A percentile compares a stretch with the other conserved stretches of the same genome.
Conservation (phyloP, 768 basidiomycete genomes). For the Leccinellum luteum region DNA sequence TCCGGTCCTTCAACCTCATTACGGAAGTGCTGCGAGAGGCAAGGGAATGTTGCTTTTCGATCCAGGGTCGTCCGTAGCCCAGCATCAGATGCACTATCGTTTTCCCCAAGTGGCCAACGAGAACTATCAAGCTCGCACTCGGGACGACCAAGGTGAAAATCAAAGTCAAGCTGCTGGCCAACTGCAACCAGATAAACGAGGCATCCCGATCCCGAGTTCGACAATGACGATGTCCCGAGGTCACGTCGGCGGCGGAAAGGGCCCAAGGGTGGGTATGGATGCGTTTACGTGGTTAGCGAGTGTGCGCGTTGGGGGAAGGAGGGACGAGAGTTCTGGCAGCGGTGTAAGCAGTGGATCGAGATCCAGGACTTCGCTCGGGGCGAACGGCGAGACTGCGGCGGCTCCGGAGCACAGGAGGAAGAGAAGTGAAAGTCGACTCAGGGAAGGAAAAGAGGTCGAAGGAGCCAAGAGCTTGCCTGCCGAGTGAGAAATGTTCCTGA, state of each 20-base stretch:
- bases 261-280: constrained; percentile 64
- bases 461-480: constrained; percentile 61
- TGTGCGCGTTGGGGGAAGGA: constrained; percentile 59
- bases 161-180: constrained; percentile 1
- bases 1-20: constrained; percentile 33
- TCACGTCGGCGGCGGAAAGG: constrained; percentile 44
- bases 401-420: constrained; percentile 29
- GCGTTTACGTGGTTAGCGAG: constrained; percentile 70
- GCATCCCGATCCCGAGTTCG: constrained; percentile 24
- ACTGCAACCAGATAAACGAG: constrained; percentile 14
- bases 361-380: constrained; percentile 36
- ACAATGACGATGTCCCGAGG: constrained; percentile 48
- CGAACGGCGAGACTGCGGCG: constrained; percentile 9
- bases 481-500: constrained; percentile 48
- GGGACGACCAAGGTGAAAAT: constrained; percentile 14
- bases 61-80: constrained; percentile 32
- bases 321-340: constrained; percentile 58
- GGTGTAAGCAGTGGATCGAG: constrained; percentile 42
- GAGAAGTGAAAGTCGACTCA: constrained; percentile 46
- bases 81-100: constrained; percentile 36
- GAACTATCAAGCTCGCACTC: constrained; percentile 9
- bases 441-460: constrained; percentile 33
- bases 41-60: constrained; percentile 30
- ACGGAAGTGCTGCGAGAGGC: constrained; percentile 33
- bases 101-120: constrained; percentile 15